A percentile compares a stretch with the other conserved stretches of the same genome.
phyloP scores from a whole-genome alignment of 345 rosid genomes.

The Stellera chamaejasme region DNA sequence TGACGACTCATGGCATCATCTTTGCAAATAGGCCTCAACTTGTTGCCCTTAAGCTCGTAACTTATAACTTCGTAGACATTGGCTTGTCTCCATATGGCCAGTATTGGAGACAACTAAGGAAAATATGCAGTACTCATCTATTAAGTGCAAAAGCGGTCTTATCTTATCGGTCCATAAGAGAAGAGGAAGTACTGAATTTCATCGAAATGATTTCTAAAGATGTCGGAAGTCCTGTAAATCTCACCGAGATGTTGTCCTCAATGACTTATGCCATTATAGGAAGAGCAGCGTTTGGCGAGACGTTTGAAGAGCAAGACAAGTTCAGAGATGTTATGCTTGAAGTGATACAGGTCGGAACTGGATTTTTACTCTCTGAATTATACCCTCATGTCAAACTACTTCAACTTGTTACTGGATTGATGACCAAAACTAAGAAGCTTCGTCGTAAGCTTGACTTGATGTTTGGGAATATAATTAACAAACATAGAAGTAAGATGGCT shows the following conservation, averaged over 20 bases:
- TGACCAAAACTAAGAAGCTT: too few species aligned
- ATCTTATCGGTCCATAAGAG: not conserved
- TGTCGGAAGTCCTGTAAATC: not conserved
- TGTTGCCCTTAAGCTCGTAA: not conserved
- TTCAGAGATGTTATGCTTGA: too few species aligned
- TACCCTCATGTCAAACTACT: constrained; percentile 7
- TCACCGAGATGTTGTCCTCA: constrained; percentile 8
- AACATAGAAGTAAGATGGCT: not conserved
- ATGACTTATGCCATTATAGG: constrained; percentile 11
- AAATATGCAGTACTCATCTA: not conserved
- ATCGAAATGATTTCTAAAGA: not conserved
- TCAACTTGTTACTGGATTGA: too few species aligned
- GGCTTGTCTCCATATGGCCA: not conserved
- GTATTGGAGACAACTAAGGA: not conserved
- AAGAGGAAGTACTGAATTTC: not conserved
- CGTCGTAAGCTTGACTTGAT: constrained; percentile 1
- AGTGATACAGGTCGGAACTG: not conserved
- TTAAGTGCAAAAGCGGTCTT: not conserved
- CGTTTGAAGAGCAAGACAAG: constrained; percentile 5
- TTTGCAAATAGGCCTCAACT: not conserved
- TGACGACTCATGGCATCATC: not conserved
- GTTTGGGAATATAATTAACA: not conserved
- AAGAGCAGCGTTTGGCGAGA: constrained; percentile 5
- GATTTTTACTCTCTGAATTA: constrained; percentile 10
- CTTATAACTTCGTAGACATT: not conserved